Evolutionary conservation across 768 basidiomycete genomes (phyloP).

Genomic region (Tulasnella sp.): DNA sequence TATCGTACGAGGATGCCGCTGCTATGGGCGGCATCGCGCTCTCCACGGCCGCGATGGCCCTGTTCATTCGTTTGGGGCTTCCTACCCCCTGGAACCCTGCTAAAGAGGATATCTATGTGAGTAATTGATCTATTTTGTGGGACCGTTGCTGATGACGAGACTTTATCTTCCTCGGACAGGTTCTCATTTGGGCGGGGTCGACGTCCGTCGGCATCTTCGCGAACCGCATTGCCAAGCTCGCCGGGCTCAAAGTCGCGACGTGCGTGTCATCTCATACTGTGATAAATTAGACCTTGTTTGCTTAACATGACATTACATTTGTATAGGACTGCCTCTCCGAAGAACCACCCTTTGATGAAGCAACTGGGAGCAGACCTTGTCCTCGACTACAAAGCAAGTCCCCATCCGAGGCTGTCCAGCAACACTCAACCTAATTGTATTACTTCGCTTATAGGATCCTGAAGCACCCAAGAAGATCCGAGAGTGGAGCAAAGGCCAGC

Average conservation of each 20-base stretch:
- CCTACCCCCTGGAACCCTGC: constrained; percentile 12
- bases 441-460: background rate
- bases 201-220: constrained; percentile 27
- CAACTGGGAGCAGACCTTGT: constrained; percentile 34
- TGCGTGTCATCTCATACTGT: background rate
- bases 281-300: too few species aligned
- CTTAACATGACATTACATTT: background rate
- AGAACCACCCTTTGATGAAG: constrained; percentile 29
- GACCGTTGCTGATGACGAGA: background rate
- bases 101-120: background rate
- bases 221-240: constrained; percentile 32
- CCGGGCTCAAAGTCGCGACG: constrained; percentile 35
- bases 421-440: background rate
- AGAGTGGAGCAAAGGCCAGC: constrained; percentile 9
- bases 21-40: constrained; percentile 18
- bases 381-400: constrained; percentile 26
- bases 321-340: constrained; percentile 29
- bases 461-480: constrained; percentile 17
- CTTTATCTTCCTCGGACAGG: background rate
- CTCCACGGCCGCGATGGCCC: constrained; percentile 16
- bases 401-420: background rate
- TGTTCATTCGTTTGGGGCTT: constrained; percentile 15
- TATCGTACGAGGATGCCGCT: constrained; percentile 18
- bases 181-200: constrained; percentile 16
- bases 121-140: background rate